Conservation (phyloP, 148 eudicot genomes). For the Rheum nobile region DNA sequence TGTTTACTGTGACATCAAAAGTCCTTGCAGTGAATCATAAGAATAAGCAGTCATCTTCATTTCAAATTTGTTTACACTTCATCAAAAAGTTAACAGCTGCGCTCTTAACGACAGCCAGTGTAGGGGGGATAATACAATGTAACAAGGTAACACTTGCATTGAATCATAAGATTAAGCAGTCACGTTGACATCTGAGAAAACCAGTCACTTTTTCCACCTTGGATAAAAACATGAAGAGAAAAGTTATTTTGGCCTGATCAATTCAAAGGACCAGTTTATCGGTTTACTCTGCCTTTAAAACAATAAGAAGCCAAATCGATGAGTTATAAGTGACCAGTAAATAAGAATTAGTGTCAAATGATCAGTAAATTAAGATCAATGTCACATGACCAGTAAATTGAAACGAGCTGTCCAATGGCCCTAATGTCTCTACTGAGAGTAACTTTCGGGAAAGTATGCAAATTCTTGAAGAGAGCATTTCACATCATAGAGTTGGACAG, state of each 20-base stretch:
- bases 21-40: too few relatives aligned
- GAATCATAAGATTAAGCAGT: neutral
- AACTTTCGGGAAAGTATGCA: neutral
- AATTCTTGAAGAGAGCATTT: neutral
- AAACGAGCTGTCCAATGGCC: neutral
- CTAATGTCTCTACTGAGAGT: neutral
- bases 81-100: neutral
- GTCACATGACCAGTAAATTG: neutral
- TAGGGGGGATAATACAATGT: neutral
- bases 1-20: neutral
- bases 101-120: neutral
- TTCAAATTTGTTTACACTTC: neutral
- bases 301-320: neutral
- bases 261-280: neutral
- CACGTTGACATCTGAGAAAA: neutral
- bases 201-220: neutral
- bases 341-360: neutral
- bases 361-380: neutral
- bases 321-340: neutral
- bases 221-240: neutral
- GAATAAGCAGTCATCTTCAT: too few relatives aligned
- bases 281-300: neutral
- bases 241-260: neutral
- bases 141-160: neutral
- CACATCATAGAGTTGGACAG: neutral